Conservation (phyloP, 2,329 filamentous ascomycete species). For the Cladosporium austrohemisphaericum region DNA sequence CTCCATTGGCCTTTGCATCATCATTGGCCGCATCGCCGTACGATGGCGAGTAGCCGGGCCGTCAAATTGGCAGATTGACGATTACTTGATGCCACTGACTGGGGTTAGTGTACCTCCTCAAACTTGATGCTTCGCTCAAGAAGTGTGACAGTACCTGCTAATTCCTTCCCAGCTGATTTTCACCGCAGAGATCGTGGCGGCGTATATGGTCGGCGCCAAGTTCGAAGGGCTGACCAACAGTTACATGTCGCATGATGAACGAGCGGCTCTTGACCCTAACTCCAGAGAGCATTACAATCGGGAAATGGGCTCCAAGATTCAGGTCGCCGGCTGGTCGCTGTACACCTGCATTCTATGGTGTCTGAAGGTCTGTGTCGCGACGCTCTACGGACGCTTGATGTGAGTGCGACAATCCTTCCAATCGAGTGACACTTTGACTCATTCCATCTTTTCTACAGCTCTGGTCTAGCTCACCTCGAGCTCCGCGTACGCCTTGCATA, state of each 20-base stretch:
- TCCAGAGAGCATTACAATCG: neutral
- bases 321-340: neutral
- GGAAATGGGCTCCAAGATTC: neutral
- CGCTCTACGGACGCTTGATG: neutral
- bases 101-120: neutral
- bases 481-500: neutral
- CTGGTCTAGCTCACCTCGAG: neutral
- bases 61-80: neutral
- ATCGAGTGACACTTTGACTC: neutral
- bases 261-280: neutral
- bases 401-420: neutral
- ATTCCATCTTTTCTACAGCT: neutral
- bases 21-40: neutral
- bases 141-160: neutral
- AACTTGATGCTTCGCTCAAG: too few relatives aligned
- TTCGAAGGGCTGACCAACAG: neutral
- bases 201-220: neutral
- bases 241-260: neutral
- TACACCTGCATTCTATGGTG: neutral
- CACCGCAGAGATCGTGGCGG: neutral
- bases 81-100: neutral
- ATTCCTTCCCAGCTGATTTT: neutral
- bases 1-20: neutral
- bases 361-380: neutral
- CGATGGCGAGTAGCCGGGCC: neutral